Conservation (phyloP, 768 basidiomycete species). For the Serendipita indica region DNA sequence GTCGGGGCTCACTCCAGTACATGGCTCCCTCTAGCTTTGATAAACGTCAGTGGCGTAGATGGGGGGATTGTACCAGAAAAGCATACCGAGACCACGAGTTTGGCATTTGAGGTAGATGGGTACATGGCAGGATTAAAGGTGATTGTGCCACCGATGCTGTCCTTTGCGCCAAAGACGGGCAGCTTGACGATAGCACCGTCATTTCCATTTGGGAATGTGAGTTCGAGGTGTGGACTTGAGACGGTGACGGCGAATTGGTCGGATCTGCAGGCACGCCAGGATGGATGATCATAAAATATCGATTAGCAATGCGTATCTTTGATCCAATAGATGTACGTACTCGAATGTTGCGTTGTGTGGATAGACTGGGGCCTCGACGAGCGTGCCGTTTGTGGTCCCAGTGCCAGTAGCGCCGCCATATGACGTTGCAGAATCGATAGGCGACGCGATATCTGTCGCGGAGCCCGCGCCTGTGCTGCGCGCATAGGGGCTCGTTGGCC, state of each 20-base stretch:
- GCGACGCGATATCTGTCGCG: neutral
- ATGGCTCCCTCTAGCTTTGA: neutral
- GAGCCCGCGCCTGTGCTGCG: neutral
- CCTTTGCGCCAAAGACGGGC: constrained; percentile 1
- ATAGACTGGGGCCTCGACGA: constrained; percentile 7
- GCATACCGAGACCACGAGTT: constrained; percentile 2
- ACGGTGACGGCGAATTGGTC: constrained; percentile 6
- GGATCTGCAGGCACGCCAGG: neutral
- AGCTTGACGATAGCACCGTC: constrained; percentile 3
- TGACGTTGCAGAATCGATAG: neutral
- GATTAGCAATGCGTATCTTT: neutral
- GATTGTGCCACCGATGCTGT: constrained; percentile 8
- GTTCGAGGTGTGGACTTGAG: constrained; percentile 1
- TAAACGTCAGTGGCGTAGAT: neutral
- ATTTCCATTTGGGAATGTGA: constrained; percentile 8
- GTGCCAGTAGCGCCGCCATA: neutral
- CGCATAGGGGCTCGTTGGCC: constrained; percentile 3
- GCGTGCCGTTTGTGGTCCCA: neutral
- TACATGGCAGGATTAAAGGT: constrained; percentile 5
- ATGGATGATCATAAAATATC: neutral
- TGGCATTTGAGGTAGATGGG: constrained; percentile 1
- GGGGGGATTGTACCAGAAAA: neutral
- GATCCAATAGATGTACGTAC: neutral
- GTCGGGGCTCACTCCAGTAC: constrained; percentile 2
- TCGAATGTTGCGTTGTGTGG: constrained; percentile 3